These are phyloP conservation scores for Allomyces arbusculus DNA, from an alignment of 192 early-diverging fungal species.

Conservation along the genomic window DNA sequence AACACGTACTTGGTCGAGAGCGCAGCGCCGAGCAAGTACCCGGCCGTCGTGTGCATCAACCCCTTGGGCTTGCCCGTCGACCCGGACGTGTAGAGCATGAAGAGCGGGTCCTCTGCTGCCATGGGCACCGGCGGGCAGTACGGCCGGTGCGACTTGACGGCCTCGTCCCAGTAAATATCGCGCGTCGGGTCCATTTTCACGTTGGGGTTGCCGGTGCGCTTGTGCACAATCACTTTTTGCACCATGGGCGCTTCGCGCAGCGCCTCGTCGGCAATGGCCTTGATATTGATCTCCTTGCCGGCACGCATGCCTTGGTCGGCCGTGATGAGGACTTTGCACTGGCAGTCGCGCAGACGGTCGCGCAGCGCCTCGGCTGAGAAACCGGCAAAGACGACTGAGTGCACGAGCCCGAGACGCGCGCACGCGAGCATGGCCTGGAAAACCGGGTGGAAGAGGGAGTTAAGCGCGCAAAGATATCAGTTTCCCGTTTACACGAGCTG, in stretches of 20 bases:
- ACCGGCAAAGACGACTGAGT: conserved; percentile 91
- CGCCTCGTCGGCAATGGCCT: conserved; percentile 86
- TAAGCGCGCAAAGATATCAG: conserved; percentile 47
- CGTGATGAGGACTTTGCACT: conserved; percentile 68
- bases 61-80: conserved; percentile 83
- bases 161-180: conserved; percentile 93
- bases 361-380: conserved; percentile 82
- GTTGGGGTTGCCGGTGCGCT: conserved; percentile 56
- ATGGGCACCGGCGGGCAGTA: conserved; percentile 74
- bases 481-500: conserved; percentile 45
- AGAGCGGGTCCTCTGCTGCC: conserved; percentile 80
- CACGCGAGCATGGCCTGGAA: conserved; percentile 73
- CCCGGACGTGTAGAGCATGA: conserved; percentile 86
- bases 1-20: conserved; percentile 80
- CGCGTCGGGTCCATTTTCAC: conserved; percentile 55
- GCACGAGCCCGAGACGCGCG: conserved; percentile 74
- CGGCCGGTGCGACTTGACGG: conserved; percentile 54
- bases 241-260: conserved; percentile 61
- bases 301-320: conserved; percentile 87
- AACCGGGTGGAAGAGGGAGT: background rate
- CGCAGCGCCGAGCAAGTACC: conserved; percentile 77
- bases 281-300: conserved; percentile 67
- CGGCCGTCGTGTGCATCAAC: conserved; percentile 80
- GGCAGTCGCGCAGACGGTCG: conserved; percentile 72
- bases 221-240: conserved; percentile 69